Evolutionary conservation across 345 rosid genomes (phyloP).

Genomic region (Passiflora organensis): DNA sequence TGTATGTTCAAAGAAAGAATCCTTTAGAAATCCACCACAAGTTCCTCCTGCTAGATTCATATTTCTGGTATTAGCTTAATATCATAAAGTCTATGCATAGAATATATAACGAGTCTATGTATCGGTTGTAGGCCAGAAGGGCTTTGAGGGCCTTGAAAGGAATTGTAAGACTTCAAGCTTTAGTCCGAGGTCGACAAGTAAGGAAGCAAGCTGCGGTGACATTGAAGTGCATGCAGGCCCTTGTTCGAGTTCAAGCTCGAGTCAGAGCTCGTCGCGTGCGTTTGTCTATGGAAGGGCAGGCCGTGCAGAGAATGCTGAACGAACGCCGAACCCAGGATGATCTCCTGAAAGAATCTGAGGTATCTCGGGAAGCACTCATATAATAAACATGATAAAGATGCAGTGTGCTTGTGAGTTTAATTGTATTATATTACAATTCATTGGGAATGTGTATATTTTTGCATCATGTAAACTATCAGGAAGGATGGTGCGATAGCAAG

Average conservation of each 20-base stretch:
- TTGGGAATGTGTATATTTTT: not conserved
- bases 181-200: constrained; percentile 87
- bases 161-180: constrained; percentile 87
- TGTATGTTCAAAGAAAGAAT: no score
- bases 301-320: constrained; percentile 61
- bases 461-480: constrained; percentile 32
- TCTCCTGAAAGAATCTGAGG: constrained; percentile 78
- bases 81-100: no score
- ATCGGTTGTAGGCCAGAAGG: constrained; percentile 74
- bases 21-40: no score
- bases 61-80: no score
- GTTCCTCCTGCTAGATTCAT: no score
- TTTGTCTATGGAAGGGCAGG: constrained; percentile 82
- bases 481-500: constrained; percentile 93
- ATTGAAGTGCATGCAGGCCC: constrained; percentile 95
- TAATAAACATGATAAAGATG: not conserved
- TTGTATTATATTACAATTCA: not conserved
- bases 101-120: no score
- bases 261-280: constrained; percentile 90
- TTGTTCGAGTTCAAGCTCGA: constrained; percentile 90
- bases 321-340: constrained; percentile 58
- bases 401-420: not conserved
- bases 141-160: constrained; percentile 89
- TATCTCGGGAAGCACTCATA: constrained; percentile 3
- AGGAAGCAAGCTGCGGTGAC: constrained; percentile 98